phyloP scores from a whole-genome alignment of 495 filamentous ascomycete genomes.

The Hypomontagnella monticulosa region DNA sequence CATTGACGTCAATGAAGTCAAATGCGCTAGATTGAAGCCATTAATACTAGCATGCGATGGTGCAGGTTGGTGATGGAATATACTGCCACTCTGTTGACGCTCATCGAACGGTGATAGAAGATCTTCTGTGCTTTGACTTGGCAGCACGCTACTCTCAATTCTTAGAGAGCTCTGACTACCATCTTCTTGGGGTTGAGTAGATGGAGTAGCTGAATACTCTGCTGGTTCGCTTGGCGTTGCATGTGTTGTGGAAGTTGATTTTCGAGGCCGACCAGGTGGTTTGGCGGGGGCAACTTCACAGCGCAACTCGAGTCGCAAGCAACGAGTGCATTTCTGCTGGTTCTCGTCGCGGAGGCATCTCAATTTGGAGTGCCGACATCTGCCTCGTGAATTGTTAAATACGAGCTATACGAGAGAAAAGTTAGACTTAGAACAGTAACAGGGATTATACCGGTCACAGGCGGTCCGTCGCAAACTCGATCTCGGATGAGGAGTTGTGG shows the following conservation, averaged over 20 bases:
- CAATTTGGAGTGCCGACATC: conserved; percentile 33
- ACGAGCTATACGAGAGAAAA: background rate
- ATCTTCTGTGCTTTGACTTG: background rate
- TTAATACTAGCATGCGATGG: background rate
- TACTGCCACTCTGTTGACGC: background rate
- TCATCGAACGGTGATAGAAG: background rate
- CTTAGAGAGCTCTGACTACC: background rate
- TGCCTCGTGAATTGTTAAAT: conserved; percentile 7
- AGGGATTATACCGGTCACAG: conserved; percentile 34
- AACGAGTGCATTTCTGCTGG: conserved; percentile 32
- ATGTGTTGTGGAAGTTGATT: conserved; percentile 1
- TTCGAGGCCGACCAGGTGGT: conserved; percentile 33
- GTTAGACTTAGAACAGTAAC: background rate
- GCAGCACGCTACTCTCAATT: background rate
- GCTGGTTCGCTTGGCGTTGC: background rate
- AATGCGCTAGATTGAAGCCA: background rate
- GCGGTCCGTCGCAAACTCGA: conserved; percentile 36
- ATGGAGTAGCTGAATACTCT: background rate
- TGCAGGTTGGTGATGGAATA: background rate
- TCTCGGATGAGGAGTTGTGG: conserved; percentile 18
- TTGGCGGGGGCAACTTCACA: conserved; percentile 36
- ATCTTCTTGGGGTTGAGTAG: background rate
- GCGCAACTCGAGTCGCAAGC: conserved; percentile 26
- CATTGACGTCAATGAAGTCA: background rate
- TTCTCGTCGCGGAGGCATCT: conserved; percentile 32